Percentiles rank a stretch among this genome's conserved stretches.
phyloP scores from a whole-genome alignment of 169 alveolate species.

The Plasmodium reichenowi region DNA sequence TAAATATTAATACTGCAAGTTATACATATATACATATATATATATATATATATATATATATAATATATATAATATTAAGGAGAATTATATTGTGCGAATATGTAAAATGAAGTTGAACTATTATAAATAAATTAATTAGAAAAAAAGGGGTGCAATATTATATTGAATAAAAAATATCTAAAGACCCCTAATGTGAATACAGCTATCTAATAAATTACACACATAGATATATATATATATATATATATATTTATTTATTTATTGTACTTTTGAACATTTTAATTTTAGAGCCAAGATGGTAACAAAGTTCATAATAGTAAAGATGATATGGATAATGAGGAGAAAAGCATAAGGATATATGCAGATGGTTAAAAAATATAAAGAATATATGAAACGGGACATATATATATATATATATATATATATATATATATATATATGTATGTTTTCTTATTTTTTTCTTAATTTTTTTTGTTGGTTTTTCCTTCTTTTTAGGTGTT shows the following conservation, averaged over 20 bases:
- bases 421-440: no score
- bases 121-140: no score
- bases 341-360: slow-evolving; percentile 52
- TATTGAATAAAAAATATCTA: no score
- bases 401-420: background rate
- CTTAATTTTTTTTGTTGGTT: background rate
- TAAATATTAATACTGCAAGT: no score
- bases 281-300: slow-evolving; percentile 27
- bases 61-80: no score
- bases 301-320: slow-evolving; percentile 1
- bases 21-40: background rate
- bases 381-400: background rate
- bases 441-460: background rate
- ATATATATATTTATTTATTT: background rate
- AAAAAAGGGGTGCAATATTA: no score
- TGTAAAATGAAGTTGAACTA: no score
- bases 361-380: slow-evolving; percentile 72
- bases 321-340: slow-evolving; percentile 8
- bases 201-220: background rate
- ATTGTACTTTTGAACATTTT: background rate
- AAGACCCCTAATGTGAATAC: background rate
- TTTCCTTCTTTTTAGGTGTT: slow-evolving; percentile 87
- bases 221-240: background rate
- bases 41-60: background rate
- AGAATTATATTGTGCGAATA: no score